phyloP scores from a whole-genome alignment of 2,329 filamentous ascomycete genomes.

The Aureobasidium sp. region DNA sequence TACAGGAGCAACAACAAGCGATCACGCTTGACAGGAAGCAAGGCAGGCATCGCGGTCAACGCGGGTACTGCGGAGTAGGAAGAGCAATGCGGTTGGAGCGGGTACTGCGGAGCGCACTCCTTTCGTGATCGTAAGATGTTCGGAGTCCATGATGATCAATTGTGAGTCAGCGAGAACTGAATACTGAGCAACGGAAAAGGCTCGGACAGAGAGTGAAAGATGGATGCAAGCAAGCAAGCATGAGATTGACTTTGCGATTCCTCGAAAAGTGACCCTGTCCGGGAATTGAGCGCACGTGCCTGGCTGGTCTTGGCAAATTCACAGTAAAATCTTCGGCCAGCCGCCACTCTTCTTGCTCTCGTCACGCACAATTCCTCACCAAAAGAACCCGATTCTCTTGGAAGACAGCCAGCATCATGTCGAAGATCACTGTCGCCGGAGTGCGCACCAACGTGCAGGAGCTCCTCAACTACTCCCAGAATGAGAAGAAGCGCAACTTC shows the following conservation, averaged over 20 bases:
- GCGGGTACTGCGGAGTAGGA: not conserved
- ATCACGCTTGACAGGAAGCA: not conserved
- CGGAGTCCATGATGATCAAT: not conserved
- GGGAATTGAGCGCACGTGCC: not conserved
- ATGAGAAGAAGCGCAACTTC: conserved; percentile 38
- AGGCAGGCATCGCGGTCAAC: not conserved
- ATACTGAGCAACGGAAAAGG: not conserved
- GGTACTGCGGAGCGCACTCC: not conserved
- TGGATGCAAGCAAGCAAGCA: not conserved
- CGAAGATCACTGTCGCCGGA: conserved; percentile 83
- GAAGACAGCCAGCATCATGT: conserved; percentile 49
- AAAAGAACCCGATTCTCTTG: conserved; percentile 39
- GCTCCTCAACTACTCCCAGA: conserved; percentile 78
- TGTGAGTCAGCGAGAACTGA: not conserved
- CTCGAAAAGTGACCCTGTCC: conserved; percentile 5
- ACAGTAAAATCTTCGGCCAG: not conserved
- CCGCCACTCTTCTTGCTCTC: not conserved
- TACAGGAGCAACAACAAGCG: not conserved
- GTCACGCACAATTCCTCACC: conserved; percentile 20
- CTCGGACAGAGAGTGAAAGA: not conserved
- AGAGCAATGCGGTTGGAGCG: not conserved
- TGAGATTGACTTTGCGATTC: not conserved
- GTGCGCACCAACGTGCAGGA: conserved; percentile 91
- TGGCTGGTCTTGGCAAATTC: not conserved
- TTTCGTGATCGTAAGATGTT: not conserved